These are phyloP conservation scores for Suillus hirtellus DNA, from an alignment of 768 basidiomycete genomes.

Conservation along the genomic window DNA sequence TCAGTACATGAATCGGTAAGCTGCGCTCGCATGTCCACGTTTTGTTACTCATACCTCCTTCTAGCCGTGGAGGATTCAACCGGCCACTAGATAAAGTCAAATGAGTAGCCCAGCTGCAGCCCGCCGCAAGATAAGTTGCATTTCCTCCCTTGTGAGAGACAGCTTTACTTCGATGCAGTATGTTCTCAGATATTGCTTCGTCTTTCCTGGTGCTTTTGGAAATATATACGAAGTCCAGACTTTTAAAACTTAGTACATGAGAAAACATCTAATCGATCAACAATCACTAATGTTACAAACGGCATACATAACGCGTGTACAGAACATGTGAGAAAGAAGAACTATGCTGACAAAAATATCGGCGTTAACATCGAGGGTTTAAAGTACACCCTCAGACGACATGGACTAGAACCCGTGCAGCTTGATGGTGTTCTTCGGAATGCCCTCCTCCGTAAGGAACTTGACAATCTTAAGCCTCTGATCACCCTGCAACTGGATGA, in stretches of 20 bases:
- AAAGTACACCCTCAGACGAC: slow-evolving; percentile 10
- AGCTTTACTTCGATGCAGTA: slow-evolving; percentile 5
- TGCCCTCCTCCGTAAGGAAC: slow-evolving; percentile 84
- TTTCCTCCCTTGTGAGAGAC: slow-evolving; percentile 2
- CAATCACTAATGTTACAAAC: slow-evolving; percentile 29
- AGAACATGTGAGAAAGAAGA: slow-evolving; percentile 17
- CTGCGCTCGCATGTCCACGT: slow-evolving; percentile 5
- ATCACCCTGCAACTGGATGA: slow-evolving; percentile 98
- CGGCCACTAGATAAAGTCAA: slow-evolving; percentile 96
- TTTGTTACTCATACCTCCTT: slow-evolving; percentile 17
- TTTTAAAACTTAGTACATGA: slow-evolving; percentile 3
- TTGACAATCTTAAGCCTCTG: slow-evolving; percentile 88
- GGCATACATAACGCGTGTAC: slow-evolving; percentile 17
- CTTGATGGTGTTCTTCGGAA: slow-evolving; percentile 78
- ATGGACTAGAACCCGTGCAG: slow-evolving; percentile 78
- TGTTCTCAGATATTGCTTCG: background rate
- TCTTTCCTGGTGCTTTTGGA: background rate
- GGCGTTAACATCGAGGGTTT: background rate
- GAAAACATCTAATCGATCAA: slow-evolving; percentile 28
- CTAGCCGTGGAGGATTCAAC: slow-evolving; percentile 84
- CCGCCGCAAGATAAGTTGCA: slow-evolving; percentile 21
- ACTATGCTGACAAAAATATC: slow-evolving; percentile 15
- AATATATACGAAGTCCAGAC: slow-evolving; percentile 5
- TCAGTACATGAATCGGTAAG: slow-evolving; percentile 96
- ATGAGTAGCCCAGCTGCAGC: slow-evolving; percentile 35